Base-by-base conservation (phyloP, 2,329 filamentous ascomycete genomes). In the Lecanicillium sp. region DNA sequence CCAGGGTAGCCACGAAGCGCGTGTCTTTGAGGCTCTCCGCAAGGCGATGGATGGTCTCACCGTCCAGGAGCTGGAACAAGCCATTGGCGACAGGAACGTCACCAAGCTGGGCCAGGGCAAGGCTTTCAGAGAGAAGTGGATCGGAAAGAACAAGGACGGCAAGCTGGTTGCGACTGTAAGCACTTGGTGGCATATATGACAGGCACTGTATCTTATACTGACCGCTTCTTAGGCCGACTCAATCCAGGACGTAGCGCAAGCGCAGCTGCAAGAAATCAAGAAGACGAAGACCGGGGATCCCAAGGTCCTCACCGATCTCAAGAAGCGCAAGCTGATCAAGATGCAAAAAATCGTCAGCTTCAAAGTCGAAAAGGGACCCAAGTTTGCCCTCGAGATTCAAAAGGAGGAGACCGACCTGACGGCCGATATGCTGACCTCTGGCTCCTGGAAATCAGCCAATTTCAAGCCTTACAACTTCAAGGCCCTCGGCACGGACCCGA, bases 331-430 rank as follows among this genome's bases (percentile, higher is more conserved):
- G 67, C 75, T 98, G 35, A 72, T 95, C 47, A 81, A 75, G 48
- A 70, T 86, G 55, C 79, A 86, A 51, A 96, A 95, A 68, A 76
- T 85, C 42, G 83, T 94, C 52, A 80, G 70, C 59, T 98, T 92
- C 73, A 83, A 76, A 50, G 79, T 94, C 43, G 68, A 69, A 43
- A 95, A 95, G 68, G 92, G 88, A 0, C 65, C 80, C 44, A 94
- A 94, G 61, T 98, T 88, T 58, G 85, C 88, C 31, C 76, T 84
- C 35, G 83, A 95, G 63, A 85, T 96, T 48, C 73, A 83, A 33
- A 87, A 94, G 63, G 89, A 96, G 67, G 87, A 94, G 64, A 95
- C 92, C 31, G 92, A 98, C 58, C 68, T 98, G 55, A 96, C 92
- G 9, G 83, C 80, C 37, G 92, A 98, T 42, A 95, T 98, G 85